These are phyloP conservation scores for Rhizomucor pusillus DNA, from an alignment of 371 early-diverging fungal genomes.

Conservation along the genomic window DNA sequence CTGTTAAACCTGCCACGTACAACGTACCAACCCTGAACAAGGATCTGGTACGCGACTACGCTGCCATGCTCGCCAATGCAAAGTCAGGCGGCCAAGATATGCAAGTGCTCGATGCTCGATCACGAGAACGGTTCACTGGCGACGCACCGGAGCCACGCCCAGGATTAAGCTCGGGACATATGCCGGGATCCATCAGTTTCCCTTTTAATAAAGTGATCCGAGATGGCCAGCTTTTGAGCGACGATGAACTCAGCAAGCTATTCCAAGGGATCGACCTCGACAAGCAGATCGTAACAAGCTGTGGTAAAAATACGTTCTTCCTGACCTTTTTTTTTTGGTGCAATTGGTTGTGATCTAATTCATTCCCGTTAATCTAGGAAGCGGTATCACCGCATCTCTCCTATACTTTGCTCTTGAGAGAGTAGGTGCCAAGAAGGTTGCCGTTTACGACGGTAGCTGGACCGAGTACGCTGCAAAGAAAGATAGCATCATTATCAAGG, in stretches of 20 bases:
- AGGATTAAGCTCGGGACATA: slow-evolving; percentile 83
- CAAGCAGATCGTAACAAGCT: slow-evolving; percentile 60
- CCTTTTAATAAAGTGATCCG: slow-evolving; percentile 63
- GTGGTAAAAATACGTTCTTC: slow-evolving; percentile 42
- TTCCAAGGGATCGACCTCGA: slow-evolving; percentile 60
- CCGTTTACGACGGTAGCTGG: slow-evolving; percentile 87
- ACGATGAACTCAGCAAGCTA: slow-evolving; percentile 44
- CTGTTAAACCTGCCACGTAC: slow-evolving; percentile 31
- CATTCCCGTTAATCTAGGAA: slow-evolving; percentile 29
- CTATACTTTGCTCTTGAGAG: slow-evolving; percentile 71
- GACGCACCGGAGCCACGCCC: slow-evolving; percentile 81
- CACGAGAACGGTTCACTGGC: slow-evolving; percentile 70
- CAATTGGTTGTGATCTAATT: too few species aligned
- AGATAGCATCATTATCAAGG: slow-evolving; percentile 57
- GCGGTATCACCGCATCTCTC: slow-evolving; percentile 79
- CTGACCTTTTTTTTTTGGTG: too few species aligned
- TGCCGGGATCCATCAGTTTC: slow-evolving; percentile 77
- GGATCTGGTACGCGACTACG: slow-evolving; percentile 56
- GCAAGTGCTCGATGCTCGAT: slow-evolving; percentile 83
- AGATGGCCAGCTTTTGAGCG: slow-evolving; percentile 37
- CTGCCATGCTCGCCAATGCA: slow-evolving; percentile 49
- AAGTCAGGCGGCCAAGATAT: slow-evolving; percentile 17
- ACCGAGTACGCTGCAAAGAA: slow-evolving; percentile 73
- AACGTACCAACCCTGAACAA: slow-evolving; percentile 36
- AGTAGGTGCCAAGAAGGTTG: slow-evolving; percentile 57